Conservation (phyloP, 768 basidiomycete species). For the Punctularia strigosozonata region DNA sequence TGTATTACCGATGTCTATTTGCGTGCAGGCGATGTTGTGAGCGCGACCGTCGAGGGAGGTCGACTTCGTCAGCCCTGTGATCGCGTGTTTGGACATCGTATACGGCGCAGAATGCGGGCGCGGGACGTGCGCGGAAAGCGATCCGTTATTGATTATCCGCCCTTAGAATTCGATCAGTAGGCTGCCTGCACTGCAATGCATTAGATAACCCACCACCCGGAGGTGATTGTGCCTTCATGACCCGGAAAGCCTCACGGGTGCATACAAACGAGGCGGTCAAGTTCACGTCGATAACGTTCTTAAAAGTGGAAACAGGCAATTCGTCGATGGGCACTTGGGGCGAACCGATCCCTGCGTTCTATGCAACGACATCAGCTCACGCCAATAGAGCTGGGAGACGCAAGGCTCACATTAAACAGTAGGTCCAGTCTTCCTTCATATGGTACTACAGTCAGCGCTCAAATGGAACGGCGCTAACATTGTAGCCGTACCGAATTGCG, state of each 20-base stretch:
- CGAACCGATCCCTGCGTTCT: constrained; percentile 68
- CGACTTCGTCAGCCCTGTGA: constrained; percentile 64
- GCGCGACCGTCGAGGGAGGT: constrained; percentile 68
- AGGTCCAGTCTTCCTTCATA: constrained; percentile 52
- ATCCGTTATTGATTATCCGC: constrained; percentile 81
- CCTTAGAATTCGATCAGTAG: constrained; percentile 21
- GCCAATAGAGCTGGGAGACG: background rate
- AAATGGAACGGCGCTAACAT: background rate
- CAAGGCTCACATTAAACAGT: constrained; percentile 58
- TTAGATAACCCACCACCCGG: constrained; percentile 41
- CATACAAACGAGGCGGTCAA: constrained; percentile 65
- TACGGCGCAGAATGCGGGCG: constrained; percentile 57
- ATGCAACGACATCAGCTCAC: constrained; percentile 1
- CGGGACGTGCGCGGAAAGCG: constrained; percentile 60
- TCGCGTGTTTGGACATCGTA: constrained; percentile 72
- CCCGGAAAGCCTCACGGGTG: constrained; percentile 58
- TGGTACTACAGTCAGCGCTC: background rate
- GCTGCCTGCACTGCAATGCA: background rate
- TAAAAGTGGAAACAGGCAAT: constrained; percentile 47
- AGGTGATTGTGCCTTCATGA: constrained; percentile 66
- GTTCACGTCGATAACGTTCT: constrained; percentile 59
- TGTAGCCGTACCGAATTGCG: constrained; percentile 37
- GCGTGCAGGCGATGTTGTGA: constrained; percentile 64
- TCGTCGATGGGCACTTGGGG: constrained; percentile 44
- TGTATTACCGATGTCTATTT: constrained; percentile 68